Evolutionary conservation across 495 filamentous ascomycete genomes (phyloP), one percentile per base, ranked within the genome.

Genomic region (Talaromyces ruber): DNA sequence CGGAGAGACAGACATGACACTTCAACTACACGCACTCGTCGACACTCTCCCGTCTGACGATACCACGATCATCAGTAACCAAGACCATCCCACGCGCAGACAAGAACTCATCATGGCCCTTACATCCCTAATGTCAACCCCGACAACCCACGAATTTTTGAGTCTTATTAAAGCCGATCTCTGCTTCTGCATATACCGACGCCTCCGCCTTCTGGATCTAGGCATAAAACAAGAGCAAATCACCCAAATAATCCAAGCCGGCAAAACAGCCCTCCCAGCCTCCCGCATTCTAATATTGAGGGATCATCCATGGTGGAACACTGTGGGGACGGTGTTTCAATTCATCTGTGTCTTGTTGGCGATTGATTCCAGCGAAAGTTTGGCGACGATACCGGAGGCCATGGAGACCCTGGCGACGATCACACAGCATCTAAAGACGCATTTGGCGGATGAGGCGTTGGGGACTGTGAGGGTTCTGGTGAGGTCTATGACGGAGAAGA

Each of bases 261-360:
- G 68, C 7, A 58, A 57, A n/a, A 32, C 47, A 21, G 65, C 66
- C 4, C 50, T 69, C 2, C 55, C 68, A 14, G 72, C 70, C 9
- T 74, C 73, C n/a, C 65, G 64, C 14, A 67, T 65, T 9, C 61
- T 78, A 22, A 64, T 63, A 0, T 64, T 63, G 43, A 60, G 64
- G 56, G 58, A 64, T 4, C 63, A 68, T 59, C 72, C 75, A 4
- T 80, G 77, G 77, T 78, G 76, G 73, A 74, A 78, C 63, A 63
- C 77, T 2, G 64, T 74, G 8, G 68, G 74, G 18, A 71, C 71
- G 4, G 67, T 75, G 4, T 80, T 81, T 60, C 78, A 81, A 47
- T 71, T 69, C 32, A 65, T 78, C 21, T 78, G 76, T 62, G 63
- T 78, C 16, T 68, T 80, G 9, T 65, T 81, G 7, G 74, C 71